These are phyloP conservation scores for Rubia peregrina DNA, from an alignment of 305 asterid genomes.

Conservation along the genomic window DNA sequence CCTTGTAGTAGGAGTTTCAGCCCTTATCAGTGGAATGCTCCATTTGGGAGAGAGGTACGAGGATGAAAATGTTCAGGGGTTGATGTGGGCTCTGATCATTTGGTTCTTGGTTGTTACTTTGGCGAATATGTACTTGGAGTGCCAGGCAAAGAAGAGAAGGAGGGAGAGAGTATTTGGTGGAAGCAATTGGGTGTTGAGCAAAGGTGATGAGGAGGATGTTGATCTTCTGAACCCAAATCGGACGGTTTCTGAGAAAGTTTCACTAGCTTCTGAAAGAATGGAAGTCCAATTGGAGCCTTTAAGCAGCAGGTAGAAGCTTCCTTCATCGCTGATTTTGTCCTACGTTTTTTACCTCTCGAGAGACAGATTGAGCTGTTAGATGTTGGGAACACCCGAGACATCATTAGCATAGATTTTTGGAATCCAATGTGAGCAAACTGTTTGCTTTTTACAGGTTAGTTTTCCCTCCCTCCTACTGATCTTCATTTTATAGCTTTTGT, in stretches of 20 bases:
- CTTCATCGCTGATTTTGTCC: conserved; percentile 21
- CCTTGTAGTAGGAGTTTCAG: conserved; percentile 61
- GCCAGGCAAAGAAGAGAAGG: conserved; percentile 43
- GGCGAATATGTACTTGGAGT: conserved; percentile 61
- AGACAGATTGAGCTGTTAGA: conserved; percentile 27
- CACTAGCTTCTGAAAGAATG: conserved; percentile 54
- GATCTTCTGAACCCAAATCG: conserved; percentile 58
- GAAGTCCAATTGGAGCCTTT: conserved; percentile 91
- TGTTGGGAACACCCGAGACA: conserved; percentile 17
- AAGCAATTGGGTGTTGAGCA: conserved; percentile 82
- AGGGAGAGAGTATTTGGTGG: conserved; percentile 43
- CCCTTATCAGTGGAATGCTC: conserved; percentile 81
- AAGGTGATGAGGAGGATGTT: conserved; percentile 66
- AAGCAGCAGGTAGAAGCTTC: conserved; percentile 42
- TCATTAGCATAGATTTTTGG: conserved; percentile 28
- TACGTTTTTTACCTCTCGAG: conserved; percentile 23
- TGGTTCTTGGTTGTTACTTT: conserved; percentile 71
- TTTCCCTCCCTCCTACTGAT: neutral
- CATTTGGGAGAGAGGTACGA: conserved; percentile 85
- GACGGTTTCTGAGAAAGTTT: conserved; percentile 38
- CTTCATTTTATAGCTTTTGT: conserved; percentile 2
- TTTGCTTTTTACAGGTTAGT: conserved; percentile 4
- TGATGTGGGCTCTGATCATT: conserved; percentile 71
- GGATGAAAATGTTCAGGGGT: conserved; percentile 60
- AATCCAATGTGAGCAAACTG: neutral